A percentile compares a stretch with the other conserved stretches of the same genome.
Evolutionary conservation across 345 rosid genomes (phyloP).

Genomic region (Anastatica hierochuntica): DNA sequence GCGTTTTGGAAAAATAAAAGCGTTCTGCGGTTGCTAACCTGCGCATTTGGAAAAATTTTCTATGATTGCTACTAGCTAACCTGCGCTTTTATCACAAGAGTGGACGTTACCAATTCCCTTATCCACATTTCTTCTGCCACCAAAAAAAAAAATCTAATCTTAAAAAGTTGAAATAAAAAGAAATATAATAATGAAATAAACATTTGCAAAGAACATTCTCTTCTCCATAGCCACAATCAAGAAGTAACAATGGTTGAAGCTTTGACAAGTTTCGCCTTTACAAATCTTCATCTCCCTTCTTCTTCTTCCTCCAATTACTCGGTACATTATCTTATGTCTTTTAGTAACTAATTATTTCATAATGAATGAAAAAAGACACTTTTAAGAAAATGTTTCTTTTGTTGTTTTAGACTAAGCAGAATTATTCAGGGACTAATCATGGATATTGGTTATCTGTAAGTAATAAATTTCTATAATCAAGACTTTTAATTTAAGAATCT

Average conservation of each 20-base stretch:
- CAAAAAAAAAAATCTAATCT: not conserved
- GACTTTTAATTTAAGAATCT: not conserved
- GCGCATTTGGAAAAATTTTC: not conserved
- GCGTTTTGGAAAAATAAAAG: no score
- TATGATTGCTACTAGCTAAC: constrained; percentile 1
- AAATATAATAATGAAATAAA: not conserved
- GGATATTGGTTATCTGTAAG: constrained; percentile 33
- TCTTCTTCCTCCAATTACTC: constrained; percentile 14
- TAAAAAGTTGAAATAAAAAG: not conserved
- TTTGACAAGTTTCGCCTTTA: constrained; percentile 36
- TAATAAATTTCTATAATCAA: not conserved
- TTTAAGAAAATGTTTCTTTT: not conserved
- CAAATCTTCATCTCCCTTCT: constrained; percentile 25
- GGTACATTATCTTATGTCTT: not conserved
- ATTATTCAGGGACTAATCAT: constrained; percentile 28
- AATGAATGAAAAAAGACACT: not conserved
- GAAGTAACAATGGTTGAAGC: constrained; percentile 44
- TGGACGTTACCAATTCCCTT: constrained; percentile 40
- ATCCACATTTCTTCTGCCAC: constrained; percentile 34
- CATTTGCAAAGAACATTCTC: not conserved
- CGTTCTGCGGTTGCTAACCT: not conserved
- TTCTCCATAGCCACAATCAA: not conserved
- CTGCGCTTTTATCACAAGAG: constrained; percentile 12
- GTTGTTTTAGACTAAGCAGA: constrained; percentile 33
- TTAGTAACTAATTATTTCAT: not conserved